Evolutionary conservation across 371 early-diverging fungal species (phyloP).

Genomic region (Mucor lusitanicus): DNA sequence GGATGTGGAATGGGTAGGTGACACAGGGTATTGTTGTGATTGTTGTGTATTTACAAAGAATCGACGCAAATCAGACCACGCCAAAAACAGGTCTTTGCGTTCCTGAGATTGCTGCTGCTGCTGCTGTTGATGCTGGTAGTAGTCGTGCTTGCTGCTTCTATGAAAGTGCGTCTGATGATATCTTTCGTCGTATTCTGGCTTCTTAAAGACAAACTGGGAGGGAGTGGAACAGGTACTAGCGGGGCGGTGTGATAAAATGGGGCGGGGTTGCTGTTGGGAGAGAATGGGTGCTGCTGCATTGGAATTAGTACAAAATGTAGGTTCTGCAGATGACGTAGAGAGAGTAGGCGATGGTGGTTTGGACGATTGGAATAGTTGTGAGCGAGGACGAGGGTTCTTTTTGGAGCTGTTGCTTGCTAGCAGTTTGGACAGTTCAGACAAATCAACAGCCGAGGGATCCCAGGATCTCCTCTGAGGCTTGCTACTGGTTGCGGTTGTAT

Average conservation of each 20-base stretch:
- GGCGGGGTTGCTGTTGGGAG: constrained; percentile 27
- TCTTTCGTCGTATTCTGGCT: constrained; percentile 35
- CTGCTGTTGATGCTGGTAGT: neutral
- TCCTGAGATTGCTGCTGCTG: neutral
- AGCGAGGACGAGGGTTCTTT: constrained; percentile 27
- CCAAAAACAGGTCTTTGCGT: constrained; percentile 31
- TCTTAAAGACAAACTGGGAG: constrained; percentile 36
- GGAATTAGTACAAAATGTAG: constrained; percentile 26
- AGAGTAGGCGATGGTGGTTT: constrained; percentile 35
- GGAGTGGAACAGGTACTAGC: constrained; percentile 31
- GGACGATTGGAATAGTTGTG: constrained; percentile 39
- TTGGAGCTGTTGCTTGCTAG: constrained; percentile 17
- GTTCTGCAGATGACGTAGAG: constrained; percentile 34
- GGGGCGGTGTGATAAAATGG: constrained; percentile 23
- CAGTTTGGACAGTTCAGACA: constrained; percentile 38
- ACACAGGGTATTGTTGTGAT: constrained; percentile 14
- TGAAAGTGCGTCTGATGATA: constrained; percentile 38
- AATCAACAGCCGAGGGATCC: constrained; percentile 32
- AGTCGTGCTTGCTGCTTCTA: constrained; percentile 1
- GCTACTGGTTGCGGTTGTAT: constrained; percentile 39
- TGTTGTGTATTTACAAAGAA: constrained; percentile 32
- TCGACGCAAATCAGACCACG: constrained; percentile 31
- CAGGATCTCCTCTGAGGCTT: constrained; percentile 28
- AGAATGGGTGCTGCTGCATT: constrained; percentile 24
- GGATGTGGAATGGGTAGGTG: constrained; percentile 19